Conservation (phyloP, 2,329 filamentous ascomycete species). For the Colletotrichum sp. region DNA sequence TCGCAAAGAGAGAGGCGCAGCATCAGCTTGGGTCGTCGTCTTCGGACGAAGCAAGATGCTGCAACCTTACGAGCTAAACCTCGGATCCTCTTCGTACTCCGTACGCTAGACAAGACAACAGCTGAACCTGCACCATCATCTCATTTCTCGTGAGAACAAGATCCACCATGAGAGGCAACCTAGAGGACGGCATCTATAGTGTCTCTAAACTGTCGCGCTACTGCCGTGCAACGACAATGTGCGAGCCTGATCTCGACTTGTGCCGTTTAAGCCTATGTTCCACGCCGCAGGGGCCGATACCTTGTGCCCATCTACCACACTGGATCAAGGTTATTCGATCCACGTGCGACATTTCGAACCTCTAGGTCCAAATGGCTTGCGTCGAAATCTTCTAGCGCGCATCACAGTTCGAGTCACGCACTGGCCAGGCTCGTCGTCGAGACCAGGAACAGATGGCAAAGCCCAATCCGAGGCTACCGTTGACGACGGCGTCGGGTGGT, state of each 20-base stretch:
- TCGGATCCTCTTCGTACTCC: neutral
- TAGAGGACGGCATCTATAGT: neutral
- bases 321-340: neutral
- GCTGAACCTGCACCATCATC: neutral
- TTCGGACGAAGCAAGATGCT: neutral
- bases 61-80: neutral
- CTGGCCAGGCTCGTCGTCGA: neutral
- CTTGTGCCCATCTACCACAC: neutral
- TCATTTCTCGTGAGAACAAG: neutral
- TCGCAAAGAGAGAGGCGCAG: neutral
- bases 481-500: neutral
- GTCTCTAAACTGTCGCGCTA: neutral
- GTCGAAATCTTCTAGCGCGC: neutral
- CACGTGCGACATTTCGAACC: neutral
- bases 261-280: neutral
- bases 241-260: neutral
- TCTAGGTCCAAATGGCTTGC: neutral
- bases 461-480: neutral
- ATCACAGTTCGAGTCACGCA: neutral
- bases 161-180: neutral
- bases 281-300: neutral
- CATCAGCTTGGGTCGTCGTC: neutral
- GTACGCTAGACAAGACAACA: neutral
- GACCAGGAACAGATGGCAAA: neutral
- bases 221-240: neutral